These are phyloP conservation scores for Capniomyces stellatus DNA, from an alignment of 371 early-diverging fungal species.

Conservation along the genomic window DNA sequence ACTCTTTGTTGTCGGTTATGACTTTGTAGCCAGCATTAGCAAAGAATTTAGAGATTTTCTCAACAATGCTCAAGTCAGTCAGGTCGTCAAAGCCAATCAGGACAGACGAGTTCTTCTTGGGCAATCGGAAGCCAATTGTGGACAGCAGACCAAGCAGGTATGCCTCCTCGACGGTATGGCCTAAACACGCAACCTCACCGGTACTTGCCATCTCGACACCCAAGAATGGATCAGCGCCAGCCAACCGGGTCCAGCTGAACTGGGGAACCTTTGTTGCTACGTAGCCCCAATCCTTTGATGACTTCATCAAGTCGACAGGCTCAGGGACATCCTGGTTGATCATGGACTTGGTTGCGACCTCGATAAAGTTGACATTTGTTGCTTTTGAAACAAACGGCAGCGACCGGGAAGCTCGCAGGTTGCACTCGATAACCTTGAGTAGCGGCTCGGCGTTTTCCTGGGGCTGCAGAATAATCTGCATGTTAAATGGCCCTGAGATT, in stretches of 20 bases:
- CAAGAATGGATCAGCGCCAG: constrained; percentile 85
- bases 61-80: constrained; percentile 45
- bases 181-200: constrained; percentile 94
- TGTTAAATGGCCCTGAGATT: constrained; percentile 90
- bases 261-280: constrained; percentile 84
- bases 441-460: constrained; percentile 14
- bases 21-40: constrained; percentile 44
- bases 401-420: constrained; percentile 85
- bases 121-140: constrained; percentile 69
- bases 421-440: constrained; percentile 92
- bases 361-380: constrained; percentile 72
- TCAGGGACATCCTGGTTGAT: constrained; percentile 35
- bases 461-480: constrained; percentile 67
- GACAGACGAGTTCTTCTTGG: constrained; percentile 40
- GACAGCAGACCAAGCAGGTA: constrained; percentile 59
- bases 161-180: constrained; percentile 69
- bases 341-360: constrained; percentile 66
- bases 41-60: constrained; percentile 36
- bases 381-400: constrained; percentile 94
- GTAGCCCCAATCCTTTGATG: constrained; percentile 33
- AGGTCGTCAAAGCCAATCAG: constrained; percentile 52
- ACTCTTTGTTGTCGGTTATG: constrained; percentile 40
- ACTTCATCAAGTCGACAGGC: constrained; percentile 45
- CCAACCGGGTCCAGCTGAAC: constrained; percentile 83
- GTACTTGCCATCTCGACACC: constrained; percentile 97